Conservation (phyloP, 2,329 filamentous ascomycete species). For the Xylaria sp. region DNA sequence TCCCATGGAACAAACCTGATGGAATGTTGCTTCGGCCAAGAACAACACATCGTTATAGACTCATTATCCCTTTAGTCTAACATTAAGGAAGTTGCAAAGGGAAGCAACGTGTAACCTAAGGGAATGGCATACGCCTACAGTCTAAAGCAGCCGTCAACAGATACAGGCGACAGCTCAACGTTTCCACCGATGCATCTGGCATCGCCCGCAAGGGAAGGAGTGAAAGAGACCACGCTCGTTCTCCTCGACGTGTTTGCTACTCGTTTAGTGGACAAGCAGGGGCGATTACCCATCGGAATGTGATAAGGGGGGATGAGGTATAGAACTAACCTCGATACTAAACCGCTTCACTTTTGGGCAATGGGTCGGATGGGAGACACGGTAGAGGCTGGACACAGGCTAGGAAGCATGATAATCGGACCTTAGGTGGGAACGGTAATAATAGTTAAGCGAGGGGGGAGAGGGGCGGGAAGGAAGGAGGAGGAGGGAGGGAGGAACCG, state of each 20-base stretch:
- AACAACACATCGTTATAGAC: slow-evolving; percentile 30
- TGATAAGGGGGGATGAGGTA: slow-evolving; percentile 10
- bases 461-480: background rate
- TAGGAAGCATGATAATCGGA: slow-evolving; percentile 22
- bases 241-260: slow-evolving; percentile 27
- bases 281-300: slow-evolving; percentile 17
- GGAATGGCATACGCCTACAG: slow-evolving; percentile 10
- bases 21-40: slow-evolving; percentile 17
- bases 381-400: slow-evolving; percentile 30
- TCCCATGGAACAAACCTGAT: slow-evolving; percentile 17
- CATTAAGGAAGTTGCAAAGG: slow-evolving; percentile 11
- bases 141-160: slow-evolving; percentile 28
- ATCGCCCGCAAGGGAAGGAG: slow-evolving; percentile 9
- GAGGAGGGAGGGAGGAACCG: background rate
- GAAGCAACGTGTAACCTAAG: slow-evolving; percentile 29
- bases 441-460: slow-evolving; percentile 26
- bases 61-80: slow-evolving; percentile 9
- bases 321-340: slow-evolving; percentile 9
- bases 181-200: slow-evolving; percentile 6
- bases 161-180: slow-evolving; percentile 24
- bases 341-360: slow-evolving; percentile 37
- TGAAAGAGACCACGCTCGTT: slow-evolving; percentile 6
- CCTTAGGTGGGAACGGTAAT: slow-evolving; percentile 34
- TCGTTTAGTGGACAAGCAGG: slow-evolving; percentile 13
- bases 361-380: slow-evolving; percentile 30